phyloP scores from a whole-genome alignment of 345 rosid genomes.

The Mallotus nudiflorus region DNA sequence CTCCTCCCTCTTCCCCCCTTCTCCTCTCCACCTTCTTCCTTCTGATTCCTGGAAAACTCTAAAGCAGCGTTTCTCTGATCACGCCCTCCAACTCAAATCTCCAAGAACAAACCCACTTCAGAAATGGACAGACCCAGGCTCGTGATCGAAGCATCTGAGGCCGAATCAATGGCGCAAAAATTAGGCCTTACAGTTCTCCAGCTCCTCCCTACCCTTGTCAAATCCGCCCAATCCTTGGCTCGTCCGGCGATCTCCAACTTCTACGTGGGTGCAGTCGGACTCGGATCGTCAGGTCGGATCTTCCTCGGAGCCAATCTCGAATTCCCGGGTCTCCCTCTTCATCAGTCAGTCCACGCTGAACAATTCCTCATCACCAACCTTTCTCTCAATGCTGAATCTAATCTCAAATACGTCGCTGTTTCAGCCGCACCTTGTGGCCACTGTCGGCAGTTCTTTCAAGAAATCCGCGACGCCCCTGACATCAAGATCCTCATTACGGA shows the following conservation, averaged over 20 bases:
- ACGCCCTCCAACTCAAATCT: neutral
- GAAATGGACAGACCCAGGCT: constrained; percentile 38
- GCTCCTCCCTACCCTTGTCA: constrained; percentile 71
- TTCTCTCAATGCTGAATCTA: constrained; percentile 58
- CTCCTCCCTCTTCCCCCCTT: neutral
- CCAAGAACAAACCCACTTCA: neutral
- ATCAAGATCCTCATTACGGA: constrained; percentile 54
- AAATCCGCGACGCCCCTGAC: constrained; percentile 66
- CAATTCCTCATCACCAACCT: constrained; percentile 93
- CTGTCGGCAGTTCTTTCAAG: constrained; percentile 97
- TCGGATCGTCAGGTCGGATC: constrained; percentile 88
- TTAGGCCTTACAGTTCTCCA: constrained; percentile 49
- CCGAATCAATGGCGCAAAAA: constrained; percentile 59
- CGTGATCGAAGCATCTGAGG: constrained; percentile 66
- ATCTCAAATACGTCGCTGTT: constrained; percentile 62
- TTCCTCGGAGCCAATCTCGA: constrained; percentile 85
- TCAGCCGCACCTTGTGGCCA: constrained; percentile 98
- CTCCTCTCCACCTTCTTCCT: neutral
- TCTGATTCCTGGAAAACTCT: constrained; percentile 2
- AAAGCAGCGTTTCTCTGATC: neutral
- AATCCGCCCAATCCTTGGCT: constrained; percentile 60
- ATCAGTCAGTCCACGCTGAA: constrained; percentile 92
- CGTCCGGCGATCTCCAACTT: constrained; percentile 82
- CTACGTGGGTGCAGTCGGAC: constrained; percentile 78
- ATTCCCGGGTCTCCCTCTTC: constrained; percentile 90